phyloP scores from a whole-genome alignment of 257 asterid species.

The Nyctanthes arbortristis region DNA sequence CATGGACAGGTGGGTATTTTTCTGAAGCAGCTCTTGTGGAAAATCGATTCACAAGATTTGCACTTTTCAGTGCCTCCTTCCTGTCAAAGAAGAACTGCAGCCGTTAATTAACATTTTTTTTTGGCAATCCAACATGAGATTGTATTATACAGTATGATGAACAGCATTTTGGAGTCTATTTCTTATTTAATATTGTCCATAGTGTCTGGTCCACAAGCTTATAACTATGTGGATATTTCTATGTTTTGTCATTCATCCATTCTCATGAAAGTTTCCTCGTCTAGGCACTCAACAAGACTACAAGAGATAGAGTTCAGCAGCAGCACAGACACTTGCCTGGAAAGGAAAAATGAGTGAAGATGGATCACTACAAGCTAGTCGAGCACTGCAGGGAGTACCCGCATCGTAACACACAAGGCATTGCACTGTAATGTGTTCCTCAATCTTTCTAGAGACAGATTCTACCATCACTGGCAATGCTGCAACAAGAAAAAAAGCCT shows the following conservation, averaged over 20 bases:
- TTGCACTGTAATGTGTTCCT: slow-evolving; percentile 80
- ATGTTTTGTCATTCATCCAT: neutral
- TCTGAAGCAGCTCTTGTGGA: slow-evolving; percentile 77
- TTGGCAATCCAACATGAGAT: neutral
- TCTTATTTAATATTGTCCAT: neutral
- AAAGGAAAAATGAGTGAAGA: slow-evolving; percentile 87
- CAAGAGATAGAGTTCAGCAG: neutral
- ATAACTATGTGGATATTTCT: slow-evolving; percentile 9
- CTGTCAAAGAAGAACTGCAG: slow-evolving; percentile 43
- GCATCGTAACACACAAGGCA: slow-evolving; percentile 90
- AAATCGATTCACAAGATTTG: slow-evolving; percentile 63
- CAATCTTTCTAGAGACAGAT: slow-evolving; percentile 65
- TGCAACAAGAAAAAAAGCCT: slow-evolving; percentile 39
- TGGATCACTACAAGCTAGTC: slow-evolving; percentile 73
- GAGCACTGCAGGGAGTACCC: slow-evolving; percentile 85
- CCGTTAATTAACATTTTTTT: slow-evolving; percentile 16
- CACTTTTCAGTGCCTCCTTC: slow-evolving; percentile 84
- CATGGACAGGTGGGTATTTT: slow-evolving; percentile 68
- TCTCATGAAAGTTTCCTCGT: neutral
- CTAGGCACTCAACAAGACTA: neutral
- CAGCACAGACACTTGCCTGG: slow-evolving; percentile 58
- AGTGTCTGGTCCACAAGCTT: neutral
- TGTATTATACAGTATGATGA: neutral
- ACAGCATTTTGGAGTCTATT: too few relatives aligned
- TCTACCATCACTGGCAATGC: slow-evolving; percentile 90